Evolutionary conservation across 768 basidiomycete species (phyloP), one percentile per base, ranked within the genome.

Genomic region (Xanthoconium stramineum): DNA sequence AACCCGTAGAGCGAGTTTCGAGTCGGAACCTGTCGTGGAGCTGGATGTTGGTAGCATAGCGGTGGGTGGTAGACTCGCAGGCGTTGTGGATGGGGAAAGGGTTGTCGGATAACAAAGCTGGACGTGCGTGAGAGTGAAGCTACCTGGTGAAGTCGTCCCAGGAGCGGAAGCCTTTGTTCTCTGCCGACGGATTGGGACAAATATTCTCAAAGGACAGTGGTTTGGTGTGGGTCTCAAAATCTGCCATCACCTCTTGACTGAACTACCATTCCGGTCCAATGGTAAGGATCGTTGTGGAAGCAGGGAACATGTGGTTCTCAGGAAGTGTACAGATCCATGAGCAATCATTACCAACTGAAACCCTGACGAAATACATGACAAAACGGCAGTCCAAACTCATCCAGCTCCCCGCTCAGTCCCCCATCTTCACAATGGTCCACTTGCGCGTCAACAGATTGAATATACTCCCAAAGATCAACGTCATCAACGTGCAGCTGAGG

Each of bases 381-480:
- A 24, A 24, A 24, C 24, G 24, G 24, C 24, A 24, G 24, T 24
- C 24, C 24, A 24, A 24, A 24, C 24, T 6, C 33, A 6, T 35
- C 33, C 8, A 3, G 33, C 8, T 30, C 24, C 28, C 33, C 7
- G 7, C 37, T 63, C 53, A 65, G 5, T 61, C 61, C 19, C 59
- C 62, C 10, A 80, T 24, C 19, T 71, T 63, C 36, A 80, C 68
- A 17, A 89, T 74, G n/a, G 88, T 82, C 78, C 94, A 93, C 64
- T 81, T 81, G 60, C 96, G 74, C 45, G 91, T 91, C 71, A 98
- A 73, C 47, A 86, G 69, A 65, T 98, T 98, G 74, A 98, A 94
- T 45, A 96, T 73, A 64, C 85, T 91, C 55, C 96, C 97, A 72
- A 99, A 98, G 52, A 95, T 85, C 60, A 97, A 83, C 45, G 95